Evolutionary conservation across 805 yeast genomes (phyloP).

Genomic region (Zygoascus biomembranicola): DNA sequence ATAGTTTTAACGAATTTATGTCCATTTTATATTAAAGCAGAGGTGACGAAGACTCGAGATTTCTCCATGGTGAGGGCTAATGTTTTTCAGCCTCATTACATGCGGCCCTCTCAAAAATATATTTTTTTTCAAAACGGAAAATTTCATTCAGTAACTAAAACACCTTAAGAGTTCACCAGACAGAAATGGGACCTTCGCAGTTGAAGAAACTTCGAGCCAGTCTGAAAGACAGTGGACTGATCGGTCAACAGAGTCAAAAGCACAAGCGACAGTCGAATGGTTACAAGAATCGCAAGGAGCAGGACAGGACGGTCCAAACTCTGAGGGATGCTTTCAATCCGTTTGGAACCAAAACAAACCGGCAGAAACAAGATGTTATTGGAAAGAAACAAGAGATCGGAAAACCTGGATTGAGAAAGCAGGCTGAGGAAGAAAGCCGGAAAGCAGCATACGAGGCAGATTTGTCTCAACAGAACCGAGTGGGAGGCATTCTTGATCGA

Average conservation of each 20-base stretch:
- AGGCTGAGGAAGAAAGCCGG: slow-evolving; percentile 56
- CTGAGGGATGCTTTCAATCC: slow-evolving; percentile 85
- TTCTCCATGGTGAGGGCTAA: too few relatives aligned
- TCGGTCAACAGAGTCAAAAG: slow-evolving; percentile 68
- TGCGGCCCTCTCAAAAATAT: not conserved
- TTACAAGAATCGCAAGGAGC: slow-evolving; percentile 46
- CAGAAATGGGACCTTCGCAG: slow-evolving; percentile 76
- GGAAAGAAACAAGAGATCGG: slow-evolving; percentile 43
- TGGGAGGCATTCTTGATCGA: slow-evolving; percentile 74
- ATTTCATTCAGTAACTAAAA: not conserved
- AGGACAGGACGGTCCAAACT: slow-evolving; percentile 42
- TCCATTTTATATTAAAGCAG: not conserved
- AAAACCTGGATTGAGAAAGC: slow-evolving; percentile 61
- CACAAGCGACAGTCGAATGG: slow-evolving; percentile 32
- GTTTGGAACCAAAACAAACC: slow-evolving; percentile 69
- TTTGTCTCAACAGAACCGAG: slow-evolving; percentile 51
- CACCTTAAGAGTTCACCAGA: not conserved
- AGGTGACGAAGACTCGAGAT: too few relatives aligned
- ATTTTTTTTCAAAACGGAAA: not conserved
- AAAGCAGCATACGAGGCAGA: slow-evolving; percentile 55
- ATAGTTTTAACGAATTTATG: not conserved
- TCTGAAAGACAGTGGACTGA: slow-evolving; percentile 66
- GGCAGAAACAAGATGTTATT: slow-evolving; percentile 46
- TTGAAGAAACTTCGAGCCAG: slow-evolving; percentile 73
- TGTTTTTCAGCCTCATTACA: too few relatives aligned